These are phyloP conservation scores for Botrytis pseudocinerea DNA, from an alignment of 2,329 filamentous ascomycete genomes.

Conservation along the genomic window DNA sequence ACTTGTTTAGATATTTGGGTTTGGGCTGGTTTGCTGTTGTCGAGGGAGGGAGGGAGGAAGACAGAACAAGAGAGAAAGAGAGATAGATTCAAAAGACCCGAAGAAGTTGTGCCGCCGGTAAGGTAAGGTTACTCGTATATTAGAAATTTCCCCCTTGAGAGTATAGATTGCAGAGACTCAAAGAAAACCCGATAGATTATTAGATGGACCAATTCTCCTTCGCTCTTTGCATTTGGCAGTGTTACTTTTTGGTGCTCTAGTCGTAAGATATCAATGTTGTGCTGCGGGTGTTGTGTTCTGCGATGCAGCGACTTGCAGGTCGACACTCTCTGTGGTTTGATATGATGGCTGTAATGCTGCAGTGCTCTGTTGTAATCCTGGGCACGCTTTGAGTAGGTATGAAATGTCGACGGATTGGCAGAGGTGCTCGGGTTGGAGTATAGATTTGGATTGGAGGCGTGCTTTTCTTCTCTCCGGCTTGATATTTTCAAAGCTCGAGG, in stretches of 20 bases:
- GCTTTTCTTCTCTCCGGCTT: neutral
- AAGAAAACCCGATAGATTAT: neutral
- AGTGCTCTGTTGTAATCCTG: neutral
- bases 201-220: neutral
- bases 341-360: neutral
- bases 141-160: neutral
- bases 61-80: no score
- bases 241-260: neutral
- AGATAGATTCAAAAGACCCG: neutral
- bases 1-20: neutral
- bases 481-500: neutral
- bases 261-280: constrained; percentile 1
- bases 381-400: neutral
- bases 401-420: neutral
- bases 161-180: neutral
- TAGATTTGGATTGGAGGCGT: neutral
- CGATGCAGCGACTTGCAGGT: neutral
- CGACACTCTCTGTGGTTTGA: neutral
- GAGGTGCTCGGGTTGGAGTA: neutral
- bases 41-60: neutral
- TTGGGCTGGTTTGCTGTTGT: neutral
- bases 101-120: neutral
- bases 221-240: neutral
- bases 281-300: neutral
- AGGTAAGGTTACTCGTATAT: neutral